Evolutionary conservation across 2,329 filamentous ascomycete species (phyloP).

Genomic region (Falciphora oryzae): DNA sequence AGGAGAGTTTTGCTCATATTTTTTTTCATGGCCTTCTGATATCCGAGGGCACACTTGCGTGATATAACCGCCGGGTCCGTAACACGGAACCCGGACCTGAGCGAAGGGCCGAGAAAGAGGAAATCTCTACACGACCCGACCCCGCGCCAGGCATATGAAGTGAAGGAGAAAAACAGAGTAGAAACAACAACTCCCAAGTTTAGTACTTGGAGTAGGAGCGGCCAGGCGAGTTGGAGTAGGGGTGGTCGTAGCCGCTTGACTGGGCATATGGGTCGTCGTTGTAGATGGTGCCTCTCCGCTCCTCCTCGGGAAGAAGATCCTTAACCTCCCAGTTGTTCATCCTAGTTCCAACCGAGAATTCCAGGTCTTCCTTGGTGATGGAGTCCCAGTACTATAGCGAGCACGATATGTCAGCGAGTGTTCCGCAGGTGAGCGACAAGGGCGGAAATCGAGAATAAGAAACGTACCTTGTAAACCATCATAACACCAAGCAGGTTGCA

Average conservation of each 20-base stretch:
- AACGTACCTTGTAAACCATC: conserved; percentile 94
- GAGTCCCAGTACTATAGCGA: conserved; percentile 86
- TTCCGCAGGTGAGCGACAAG: conserved; percentile 9
- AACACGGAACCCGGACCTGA: neutral
- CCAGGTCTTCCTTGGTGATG: conserved; percentile 95
- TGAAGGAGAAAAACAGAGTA: neutral
- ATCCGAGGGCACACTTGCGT: neutral
- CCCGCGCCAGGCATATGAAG: neutral
- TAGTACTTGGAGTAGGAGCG: conserved; percentile 43
- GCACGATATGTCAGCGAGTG: conserved; percentile 21
- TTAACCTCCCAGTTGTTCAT: conserved; percentile 99
- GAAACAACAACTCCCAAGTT: neutral
- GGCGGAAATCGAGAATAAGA: neutral
- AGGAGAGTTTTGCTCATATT: neutral
- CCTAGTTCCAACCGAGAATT: conserved; percentile 93
- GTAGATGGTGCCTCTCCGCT: conserved; percentile 68
- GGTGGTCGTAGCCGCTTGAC: conserved; percentile 46
- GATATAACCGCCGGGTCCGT: neutral
- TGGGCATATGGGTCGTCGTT: conserved; percentile 60
- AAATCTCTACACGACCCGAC: neutral
- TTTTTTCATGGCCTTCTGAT: neutral
- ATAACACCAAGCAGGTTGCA: conserved; percentile 94
- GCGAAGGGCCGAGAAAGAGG: neutral
- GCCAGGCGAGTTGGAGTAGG: conserved; percentile 36
- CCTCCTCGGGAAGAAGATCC: conserved; percentile 76